phyloP scores from a whole-genome alignment of 768 basidiomycete species.

The Kwoniella sp. region DNA sequence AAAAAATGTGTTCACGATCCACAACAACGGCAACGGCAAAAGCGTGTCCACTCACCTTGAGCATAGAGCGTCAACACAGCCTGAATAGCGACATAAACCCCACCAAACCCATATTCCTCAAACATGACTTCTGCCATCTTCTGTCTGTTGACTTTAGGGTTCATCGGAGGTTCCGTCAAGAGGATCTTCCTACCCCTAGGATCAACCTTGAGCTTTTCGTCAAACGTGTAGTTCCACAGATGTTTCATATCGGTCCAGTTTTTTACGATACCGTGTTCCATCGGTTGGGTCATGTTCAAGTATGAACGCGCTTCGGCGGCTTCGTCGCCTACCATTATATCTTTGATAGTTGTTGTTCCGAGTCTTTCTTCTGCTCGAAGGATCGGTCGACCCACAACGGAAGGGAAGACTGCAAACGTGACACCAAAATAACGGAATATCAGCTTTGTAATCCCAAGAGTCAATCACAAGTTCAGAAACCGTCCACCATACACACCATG shows the following conservation, averaged over 20 bases:
- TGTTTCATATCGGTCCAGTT: conserved; percentile 99
- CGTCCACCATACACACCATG: too few species aligned
- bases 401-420: conserved; percentile 75
- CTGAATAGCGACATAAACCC: conserved; percentile 97
- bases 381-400: conserved; percentile 94
- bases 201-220: conserved; percentile 89
- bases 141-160: conserved; percentile 88
- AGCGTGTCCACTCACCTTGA: conserved; percentile 70
- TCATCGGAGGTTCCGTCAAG: conserved; percentile 98
- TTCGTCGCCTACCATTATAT: conserved; percentile 98
- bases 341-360: conserved; percentile 81
- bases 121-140: conserved; percentile 99
- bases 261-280: conserved; percentile 98
- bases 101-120: conserved; percentile 93
- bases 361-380: conserved; percentile 95
- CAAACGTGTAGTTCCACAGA: conserved; percentile 97
- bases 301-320: conserved; percentile 91
- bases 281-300: conserved; percentile 94
- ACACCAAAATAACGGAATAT: neutral
- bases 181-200: conserved; percentile 83
- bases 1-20: too few species aligned
- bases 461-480: too few species aligned
- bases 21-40: neutral
- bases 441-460: too few species aligned
- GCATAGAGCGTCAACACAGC: conserved; percentile 97